Percentiles rank a stretch among this genome's conserved stretches.
These are phyloP conservation scores for Colletotrichum sp. DNA, from an alignment of 2,329 filamentous ascomycete genomes.

Conservation along the genomic window DNA sequence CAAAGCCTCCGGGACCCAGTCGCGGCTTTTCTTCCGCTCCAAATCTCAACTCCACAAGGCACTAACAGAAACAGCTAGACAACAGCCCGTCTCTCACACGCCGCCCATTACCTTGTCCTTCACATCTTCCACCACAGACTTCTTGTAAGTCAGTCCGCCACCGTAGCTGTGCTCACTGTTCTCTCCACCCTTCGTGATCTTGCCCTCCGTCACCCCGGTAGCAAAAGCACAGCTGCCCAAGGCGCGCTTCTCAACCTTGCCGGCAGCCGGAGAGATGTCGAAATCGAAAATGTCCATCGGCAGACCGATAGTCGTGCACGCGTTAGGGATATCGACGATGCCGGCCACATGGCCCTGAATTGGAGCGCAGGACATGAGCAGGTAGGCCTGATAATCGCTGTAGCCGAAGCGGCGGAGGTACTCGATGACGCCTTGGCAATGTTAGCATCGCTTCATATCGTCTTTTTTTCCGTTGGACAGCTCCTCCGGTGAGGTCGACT, in stretches of 20 bases:
- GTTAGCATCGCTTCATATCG: neutral
- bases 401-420: constrained; percentile 79
- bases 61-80: neutral
- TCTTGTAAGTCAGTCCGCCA: constrained; percentile 55
- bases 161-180: constrained; percentile 56
- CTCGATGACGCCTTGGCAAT: constrained; percentile 68
- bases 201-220: constrained; percentile 49
- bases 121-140: constrained; percentile 23
- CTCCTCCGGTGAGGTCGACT: neutral
- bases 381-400: constrained; percentile 79
- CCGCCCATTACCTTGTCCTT: constrained; percentile 24
- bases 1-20: neutral
- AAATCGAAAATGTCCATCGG: constrained; percentile 97
- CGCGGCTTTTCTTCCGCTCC: neutral
- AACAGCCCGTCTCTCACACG: constrained; percentile 23
- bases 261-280: constrained; percentile 74
- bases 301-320: constrained; percentile 85
- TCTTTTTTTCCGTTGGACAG: neutral
- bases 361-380: constrained; percentile 84
- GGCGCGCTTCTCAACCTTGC: constrained; percentile 43
- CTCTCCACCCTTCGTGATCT: constrained; percentile 46
- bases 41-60: neutral
- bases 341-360: constrained; percentile 89
- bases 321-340: constrained; percentile 90
- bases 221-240: constrained; percentile 67